A percentile compares a stretch with the other conserved stretches of the same genome.
These are phyloP conservation scores for Macaranga tanarius DNA, from an alignment of 441 rosid genomes.

Conservation along the genomic window DNA sequence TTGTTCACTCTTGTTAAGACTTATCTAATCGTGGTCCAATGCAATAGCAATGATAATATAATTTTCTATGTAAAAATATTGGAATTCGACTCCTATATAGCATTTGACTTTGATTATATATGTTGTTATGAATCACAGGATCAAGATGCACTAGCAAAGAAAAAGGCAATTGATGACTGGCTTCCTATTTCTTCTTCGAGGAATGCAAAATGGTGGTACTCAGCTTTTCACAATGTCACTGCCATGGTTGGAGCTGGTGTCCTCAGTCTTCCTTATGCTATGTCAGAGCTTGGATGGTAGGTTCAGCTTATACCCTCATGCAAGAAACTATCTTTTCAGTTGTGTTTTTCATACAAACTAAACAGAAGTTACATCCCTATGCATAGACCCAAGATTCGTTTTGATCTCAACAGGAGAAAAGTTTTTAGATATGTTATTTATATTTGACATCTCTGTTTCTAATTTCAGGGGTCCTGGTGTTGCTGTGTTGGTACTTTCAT, in stretches of 20 bases:
- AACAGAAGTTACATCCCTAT: no score
- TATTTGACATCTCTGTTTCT: not conserved
- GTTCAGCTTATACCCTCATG: not conserved
- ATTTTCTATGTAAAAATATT: not conserved
- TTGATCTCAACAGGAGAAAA: no score
- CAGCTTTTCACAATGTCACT: slow-evolving; percentile 87
- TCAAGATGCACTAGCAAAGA: slow-evolving; percentile 41
- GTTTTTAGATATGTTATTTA: not conserved
- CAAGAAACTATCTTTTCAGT: no score
- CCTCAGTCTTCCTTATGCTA: slow-evolving; percentile 74
- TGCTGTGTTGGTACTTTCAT: slow-evolving; percentile 54
- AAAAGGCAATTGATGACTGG: slow-evolving; percentile 76
- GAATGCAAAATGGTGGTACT: slow-evolving; percentile 87
- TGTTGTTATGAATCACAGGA: slow-evolving; percentile 24
- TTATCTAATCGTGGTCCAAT: no score
- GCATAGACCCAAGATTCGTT: no score
- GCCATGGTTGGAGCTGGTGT: slow-evolving; percentile 94
- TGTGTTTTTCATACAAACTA: no score
- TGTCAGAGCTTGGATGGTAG: slow-evolving; percentile 80
- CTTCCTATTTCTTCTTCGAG: slow-evolving; percentile 70
- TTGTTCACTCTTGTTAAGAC: no score
- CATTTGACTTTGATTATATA: not conserved
- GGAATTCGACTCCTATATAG: not conserved
- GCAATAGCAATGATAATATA: no score
- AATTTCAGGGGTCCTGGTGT: slow-evolving; percentile 78